A percentile compares a stretch with the other conserved stretches of the same genome.
phyloP scores from a whole-genome alignment of 768 basidiomycete genomes.

The Dentipellis fragilis region DNA sequence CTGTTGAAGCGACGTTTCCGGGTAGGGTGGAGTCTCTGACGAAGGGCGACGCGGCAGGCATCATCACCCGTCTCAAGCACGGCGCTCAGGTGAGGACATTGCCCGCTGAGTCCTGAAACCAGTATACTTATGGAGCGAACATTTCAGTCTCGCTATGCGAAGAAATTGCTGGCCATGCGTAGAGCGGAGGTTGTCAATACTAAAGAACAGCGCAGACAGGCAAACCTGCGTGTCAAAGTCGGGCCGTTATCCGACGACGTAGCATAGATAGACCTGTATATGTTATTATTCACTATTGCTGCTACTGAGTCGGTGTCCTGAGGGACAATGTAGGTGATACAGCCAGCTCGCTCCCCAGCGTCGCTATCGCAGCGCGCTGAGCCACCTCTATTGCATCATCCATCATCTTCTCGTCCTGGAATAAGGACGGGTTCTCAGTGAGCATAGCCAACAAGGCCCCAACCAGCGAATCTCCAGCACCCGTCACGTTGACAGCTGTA shows the following conservation, averaged over 20 bases:
- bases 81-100: conserved; percentile 50
- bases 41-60: conserved; percentile 72
- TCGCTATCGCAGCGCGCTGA: conserved; percentile 55
- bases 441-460: conserved; percentile 71
- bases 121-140: background rate
- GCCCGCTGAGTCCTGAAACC: background rate
- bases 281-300: background rate
- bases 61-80: conserved; percentile 69
- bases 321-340: conserved; percentile 55
- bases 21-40: conserved; percentile 38
- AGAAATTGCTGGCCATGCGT: conserved; percentile 32
- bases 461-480: conserved; percentile 87
- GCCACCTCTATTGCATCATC: conserved; percentile 38
- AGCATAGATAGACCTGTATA: background rate
- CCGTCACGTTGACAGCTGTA: conserved; percentile 64
- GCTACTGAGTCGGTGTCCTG: conserved; percentile 5
- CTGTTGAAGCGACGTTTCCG: conserved; percentile 15
- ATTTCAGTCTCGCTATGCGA: conserved; percentile 44
- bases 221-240: conserved; percentile 48
- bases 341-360: conserved; percentile 45
- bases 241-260: conserved; percentile 35
- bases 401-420: conserved; percentile 37
- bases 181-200: conserved; percentile 24
- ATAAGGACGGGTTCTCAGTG: conserved; percentile 28
- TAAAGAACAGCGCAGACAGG: conserved; percentile 42